Evolutionary conservation across 78 protist species (phyloP).

Genomic region (Speleostelium caveatum): DNA sequence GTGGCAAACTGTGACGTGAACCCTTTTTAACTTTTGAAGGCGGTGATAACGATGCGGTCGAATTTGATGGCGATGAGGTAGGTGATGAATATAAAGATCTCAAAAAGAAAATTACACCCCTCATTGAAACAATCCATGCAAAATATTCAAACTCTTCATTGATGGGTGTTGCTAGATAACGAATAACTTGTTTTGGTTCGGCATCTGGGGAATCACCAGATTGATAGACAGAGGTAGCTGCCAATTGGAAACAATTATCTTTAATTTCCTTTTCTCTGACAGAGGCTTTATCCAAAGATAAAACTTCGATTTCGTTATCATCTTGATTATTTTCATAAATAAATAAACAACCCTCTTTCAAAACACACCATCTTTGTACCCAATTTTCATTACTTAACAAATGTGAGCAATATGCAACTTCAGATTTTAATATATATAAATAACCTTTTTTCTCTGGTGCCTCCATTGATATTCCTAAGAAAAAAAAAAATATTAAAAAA

Average conservation of each 20-base stretch:
- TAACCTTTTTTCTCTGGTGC: slow-evolving; percentile 70
- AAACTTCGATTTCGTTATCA: slow-evolving; percentile 38
- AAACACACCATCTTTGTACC: slow-evolving; percentile 43
- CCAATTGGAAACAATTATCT: slow-evolving; percentile 66
- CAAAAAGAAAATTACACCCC: slow-evolving; percentile 68
- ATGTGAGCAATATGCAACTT: slow-evolving; percentile 12
- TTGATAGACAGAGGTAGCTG: neutral
- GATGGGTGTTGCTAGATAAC: slow-evolving; percentile 39
- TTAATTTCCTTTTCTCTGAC: slow-evolving; percentile 62
- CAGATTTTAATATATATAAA: slow-evolving; percentile 37
- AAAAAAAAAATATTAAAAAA: too few relatives aligned
- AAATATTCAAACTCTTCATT: slow-evolving; percentile 71
- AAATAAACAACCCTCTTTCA: slow-evolving; percentile 66
- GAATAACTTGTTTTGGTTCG: neutral
- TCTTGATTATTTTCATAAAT: slow-evolving; percentile 33
- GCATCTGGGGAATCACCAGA: neutral
- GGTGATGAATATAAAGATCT: slow-evolving; percentile 32
- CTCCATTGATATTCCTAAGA: slow-evolving; percentile 46
- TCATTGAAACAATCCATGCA: slow-evolving; percentile 72
- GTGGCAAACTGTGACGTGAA: neutral
- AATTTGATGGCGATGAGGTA: neutral
- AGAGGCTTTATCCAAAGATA: slow-evolving; percentile 42
- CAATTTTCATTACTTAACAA: slow-evolving; percentile 9
- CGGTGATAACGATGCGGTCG: neutral
- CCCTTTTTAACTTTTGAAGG: too few relatives aligned